Evolutionary conservation across 257 asterid genomes (phyloP), one percentile per base, ranked within the genome.

Genomic region (Lycium ferocissimum): DNA sequence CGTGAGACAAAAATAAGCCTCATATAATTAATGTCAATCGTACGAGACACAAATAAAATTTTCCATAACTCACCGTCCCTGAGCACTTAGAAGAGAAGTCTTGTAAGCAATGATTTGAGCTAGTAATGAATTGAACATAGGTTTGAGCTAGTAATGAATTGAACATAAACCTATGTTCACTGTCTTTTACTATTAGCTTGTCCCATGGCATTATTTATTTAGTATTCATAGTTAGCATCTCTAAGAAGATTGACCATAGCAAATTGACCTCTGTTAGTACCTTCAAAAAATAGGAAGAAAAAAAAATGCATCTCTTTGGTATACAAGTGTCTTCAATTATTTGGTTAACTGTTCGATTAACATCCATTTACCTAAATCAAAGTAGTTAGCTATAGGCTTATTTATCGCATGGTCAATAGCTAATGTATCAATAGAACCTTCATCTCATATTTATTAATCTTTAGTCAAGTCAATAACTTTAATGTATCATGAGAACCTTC

Each of bases 401-500:
- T 61, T 61, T n/a, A n/a, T 61, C 33, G 37, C 6, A 9, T 62
- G 37, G 37, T 62, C 37, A 62, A 62, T 62, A 0, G 11, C 37
- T 73, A 45, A 47, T 47, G 59, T 47, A 15, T 73, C 59, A 10
- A 73, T 47, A 47, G 57, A n/a, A 73, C 7, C 81, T 73, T 73
- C 38, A n/a, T 20, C 40, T 73, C 40, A 47, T 75, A 49, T 47
- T 49, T 6, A 49, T 20, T 49, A 47, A 49, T 13, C 59, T 20
- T 35, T 3, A 26, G 33, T 26, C 33, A 26, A 4, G 9, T 75
- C 40, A 49, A 75, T 49, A 49, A 49, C 57, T 49, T 72, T 49
- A 22, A 22, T 75, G 20, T 20, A 2, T 75, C 7, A 6, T n/a
- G 43, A n/a, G 43, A 49, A 49, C 38, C 12, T 49, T 49, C 20